Evolutionary conservation across 306 rosid genomes (phyloP).

Genomic region (Acacia melanoxylon): DNA sequence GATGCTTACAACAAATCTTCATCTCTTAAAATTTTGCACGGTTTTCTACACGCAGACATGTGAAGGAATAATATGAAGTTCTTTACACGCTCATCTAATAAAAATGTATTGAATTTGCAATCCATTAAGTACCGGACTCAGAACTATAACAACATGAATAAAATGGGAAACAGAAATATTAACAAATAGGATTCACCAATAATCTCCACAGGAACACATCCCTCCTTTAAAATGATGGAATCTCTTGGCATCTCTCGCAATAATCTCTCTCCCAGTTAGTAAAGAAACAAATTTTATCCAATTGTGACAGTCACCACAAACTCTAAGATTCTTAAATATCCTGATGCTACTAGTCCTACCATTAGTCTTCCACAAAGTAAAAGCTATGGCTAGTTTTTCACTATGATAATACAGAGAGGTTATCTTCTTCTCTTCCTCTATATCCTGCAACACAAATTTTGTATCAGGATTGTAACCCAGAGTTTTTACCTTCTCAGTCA

Average conservation of each 20-base stretch:
- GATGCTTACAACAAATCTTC: background rate
- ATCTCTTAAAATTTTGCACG: background rate
- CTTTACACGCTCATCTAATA: background rate
- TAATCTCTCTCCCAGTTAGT: conserved; percentile 54
- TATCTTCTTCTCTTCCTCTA: conserved; percentile 55
- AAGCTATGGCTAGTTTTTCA: conserved; percentile 69
- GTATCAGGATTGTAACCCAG: conserved; percentile 66
- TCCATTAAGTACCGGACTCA: background rate
- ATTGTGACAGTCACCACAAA: conserved; percentile 69
- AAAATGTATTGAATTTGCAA: conserved; percentile 16
- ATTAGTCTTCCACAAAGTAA: conserved; percentile 58
- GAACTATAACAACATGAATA: background rate
- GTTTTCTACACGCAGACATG: background rate
- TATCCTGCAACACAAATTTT: conserved; percentile 59
- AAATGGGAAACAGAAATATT: background rate
- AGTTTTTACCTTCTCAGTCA: conserved; percentile 45
- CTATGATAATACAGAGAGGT: conserved; percentile 61
- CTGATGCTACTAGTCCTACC: conserved; percentile 45
- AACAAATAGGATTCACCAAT: conserved; percentile 50
- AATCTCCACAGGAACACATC: conserved; percentile 65
- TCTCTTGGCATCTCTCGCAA: conserved; percentile 65
- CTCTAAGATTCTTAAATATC: conserved; percentile 72
- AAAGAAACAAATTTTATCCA: conserved; percentile 60
- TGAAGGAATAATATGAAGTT: conserved; percentile 13
- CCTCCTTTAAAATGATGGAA: conserved; percentile 68